These are phyloP conservation scores for Exophiala lecanii-corni DNA, from an alignment of 2,329 filamentous ascomycete genomes.

Conservation along the genomic window DNA sequence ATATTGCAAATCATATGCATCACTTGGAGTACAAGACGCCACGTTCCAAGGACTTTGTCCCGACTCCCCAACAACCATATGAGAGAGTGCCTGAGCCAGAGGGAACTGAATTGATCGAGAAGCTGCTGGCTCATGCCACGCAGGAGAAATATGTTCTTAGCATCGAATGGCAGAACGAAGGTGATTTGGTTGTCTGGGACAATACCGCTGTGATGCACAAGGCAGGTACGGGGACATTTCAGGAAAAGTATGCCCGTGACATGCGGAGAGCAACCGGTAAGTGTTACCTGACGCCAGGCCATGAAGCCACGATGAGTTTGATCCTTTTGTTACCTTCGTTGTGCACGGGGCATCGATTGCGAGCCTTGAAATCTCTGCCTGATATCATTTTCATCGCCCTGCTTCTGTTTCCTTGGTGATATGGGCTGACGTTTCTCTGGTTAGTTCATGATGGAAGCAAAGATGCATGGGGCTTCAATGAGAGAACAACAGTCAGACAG, in stretches of 20 bases:
- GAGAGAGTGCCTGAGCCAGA: constrained; percentile 28
- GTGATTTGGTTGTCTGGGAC: constrained; percentile 57
- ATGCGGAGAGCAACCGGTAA: constrained; percentile 44
- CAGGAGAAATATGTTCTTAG: constrained; percentile 45
- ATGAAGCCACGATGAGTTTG: too few relatives aligned
- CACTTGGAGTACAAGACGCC: constrained; percentile 38
- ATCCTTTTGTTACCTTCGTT: too few relatives aligned
- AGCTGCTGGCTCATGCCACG: constrained; percentile 42
- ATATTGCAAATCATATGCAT: constrained; percentile 51
- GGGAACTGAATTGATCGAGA: constrained; percentile 33
- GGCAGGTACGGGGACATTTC: constrained; percentile 46
- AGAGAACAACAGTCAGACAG: constrained; percentile 28
- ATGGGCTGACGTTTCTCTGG: background rate
- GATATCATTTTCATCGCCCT: too few relatives aligned
- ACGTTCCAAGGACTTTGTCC: constrained; percentile 7
- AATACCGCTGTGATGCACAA: constrained; percentile 55
- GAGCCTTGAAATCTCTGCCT: too few relatives aligned
- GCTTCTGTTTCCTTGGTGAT: too few relatives aligned
- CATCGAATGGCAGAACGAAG: constrained; percentile 45
- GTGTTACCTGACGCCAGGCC: background rate
- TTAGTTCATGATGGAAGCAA: constrained; percentile 48
- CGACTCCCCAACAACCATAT: constrained; percentile 14
- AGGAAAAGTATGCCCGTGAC: constrained; percentile 48
- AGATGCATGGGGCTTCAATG: constrained; percentile 43
- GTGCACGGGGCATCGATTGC: too few relatives aligned